A percentile compares a stretch with the other conserved stretches of the same genome.
phyloP scores from a whole-genome alignment of 2,329 filamentous ascomycete genomes.

The Curvularia eragrostidis region DNA sequence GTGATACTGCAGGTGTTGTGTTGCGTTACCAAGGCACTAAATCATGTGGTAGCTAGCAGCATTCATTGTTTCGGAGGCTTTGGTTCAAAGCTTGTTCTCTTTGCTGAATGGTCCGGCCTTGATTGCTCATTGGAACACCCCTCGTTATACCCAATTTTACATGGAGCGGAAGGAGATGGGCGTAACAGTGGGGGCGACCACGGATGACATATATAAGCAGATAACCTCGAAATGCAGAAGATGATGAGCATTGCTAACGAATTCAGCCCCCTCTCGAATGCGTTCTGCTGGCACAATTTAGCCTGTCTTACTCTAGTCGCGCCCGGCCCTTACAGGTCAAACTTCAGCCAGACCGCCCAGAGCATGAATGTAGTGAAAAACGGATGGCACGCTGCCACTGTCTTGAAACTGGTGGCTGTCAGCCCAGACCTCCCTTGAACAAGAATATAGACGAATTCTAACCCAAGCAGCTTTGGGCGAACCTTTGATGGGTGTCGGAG shows the following conservation, averaged over 20 bases:
- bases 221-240: neutral
- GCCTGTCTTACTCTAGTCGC: neutral
- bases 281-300: neutral
- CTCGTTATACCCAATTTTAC: neutral
- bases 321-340: neutral
- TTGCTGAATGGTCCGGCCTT: neutral
- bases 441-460: neutral
- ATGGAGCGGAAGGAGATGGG: neutral
- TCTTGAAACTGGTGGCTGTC: neutral
- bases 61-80: neutral
- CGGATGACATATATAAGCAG: neutral
- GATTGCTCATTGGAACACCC: neutral
- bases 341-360: neutral
- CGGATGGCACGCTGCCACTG: neutral
- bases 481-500: neutral
- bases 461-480: neutral
- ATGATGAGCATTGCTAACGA: neutral
- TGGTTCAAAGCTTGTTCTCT: neutral
- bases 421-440: neutral
- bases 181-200: neutral
- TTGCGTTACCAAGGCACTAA: neutral
- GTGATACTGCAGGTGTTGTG: constrained; percentile 41
- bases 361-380: neutral
- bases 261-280: neutral
- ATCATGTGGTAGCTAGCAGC: neutral